Conservation (phyloP, 257 asterid species). For the Phtheirospermum japonicum region DNA sequence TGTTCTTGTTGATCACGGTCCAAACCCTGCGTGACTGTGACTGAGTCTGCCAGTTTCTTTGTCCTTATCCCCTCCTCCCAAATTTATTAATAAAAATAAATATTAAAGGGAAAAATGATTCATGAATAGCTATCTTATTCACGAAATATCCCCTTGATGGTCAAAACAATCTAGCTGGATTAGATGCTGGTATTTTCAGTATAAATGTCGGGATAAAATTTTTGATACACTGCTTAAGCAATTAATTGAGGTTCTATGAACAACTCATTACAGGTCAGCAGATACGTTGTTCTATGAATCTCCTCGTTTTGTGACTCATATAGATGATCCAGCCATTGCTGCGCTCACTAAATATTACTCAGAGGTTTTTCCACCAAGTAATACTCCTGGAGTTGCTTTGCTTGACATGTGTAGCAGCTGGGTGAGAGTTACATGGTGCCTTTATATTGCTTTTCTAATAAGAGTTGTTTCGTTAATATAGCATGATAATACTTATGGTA, state of each 20-base stretch:
- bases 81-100: no score
- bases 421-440: slow-evolving; percentile 33
- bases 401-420: slow-evolving; percentile 99
- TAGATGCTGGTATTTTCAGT: slow-evolving; percentile 10
- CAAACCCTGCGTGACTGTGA: no score
- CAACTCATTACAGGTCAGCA: slow-evolving; percentile 53
- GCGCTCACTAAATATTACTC: slow-evolving; percentile 83
- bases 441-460: background rate
- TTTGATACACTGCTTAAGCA: background rate
- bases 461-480: background rate
- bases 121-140: background rate
- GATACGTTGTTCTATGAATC: slow-evolving; percentile 78
- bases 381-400: slow-evolving; percentile 78
- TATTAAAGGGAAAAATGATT: background rate
- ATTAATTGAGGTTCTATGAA: slow-evolving; percentile 8
- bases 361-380: slow-evolving; percentile 66
- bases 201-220: background rate
- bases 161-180: background rate
- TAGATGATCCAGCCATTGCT: slow-evolving; percentile 92
- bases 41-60: no score
- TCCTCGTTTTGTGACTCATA: slow-evolving; percentile 94
- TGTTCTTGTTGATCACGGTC: no score
- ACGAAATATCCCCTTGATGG: background rate
- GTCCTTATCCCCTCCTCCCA: no score
- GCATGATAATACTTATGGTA: background rate